A percentile compares a stretch with the other conserved stretches of the same genome.
phyloP scores from a whole-genome alignment of 1,284 basidiomycete species.

The Marasmius fiardii region DNA sequence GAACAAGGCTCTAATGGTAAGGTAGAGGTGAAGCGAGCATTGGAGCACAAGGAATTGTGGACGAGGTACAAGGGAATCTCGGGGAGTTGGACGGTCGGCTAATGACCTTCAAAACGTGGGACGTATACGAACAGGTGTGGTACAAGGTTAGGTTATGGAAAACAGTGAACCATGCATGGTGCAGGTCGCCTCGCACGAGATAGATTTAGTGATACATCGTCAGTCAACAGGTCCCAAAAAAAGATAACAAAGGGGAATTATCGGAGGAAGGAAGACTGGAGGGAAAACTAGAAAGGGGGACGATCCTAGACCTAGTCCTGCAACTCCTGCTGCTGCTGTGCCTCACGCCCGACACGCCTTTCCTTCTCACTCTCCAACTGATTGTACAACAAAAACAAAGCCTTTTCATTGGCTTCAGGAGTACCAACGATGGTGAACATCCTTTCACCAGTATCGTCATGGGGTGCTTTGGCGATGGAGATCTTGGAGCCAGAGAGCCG shows the following conservation, averaged over 20 bases:
- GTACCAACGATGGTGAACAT: slow-evolving; percentile 99
- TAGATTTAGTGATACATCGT: slow-evolving; percentile 14
- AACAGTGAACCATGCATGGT: not conserved
- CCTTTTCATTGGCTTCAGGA: slow-evolving; percentile 95
- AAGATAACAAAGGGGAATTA: slow-evolving; percentile 25
- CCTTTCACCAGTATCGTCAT: slow-evolving; percentile 97
- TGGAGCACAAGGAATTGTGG: slow-evolving; percentile 2
- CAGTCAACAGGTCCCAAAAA: slow-evolving; percentile 26
- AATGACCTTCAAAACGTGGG: slow-evolving; percentile 9
- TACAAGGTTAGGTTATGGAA: not conserved
- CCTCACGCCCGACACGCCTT: slow-evolving; percentile 78
- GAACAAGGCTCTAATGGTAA: slow-evolving; percentile 9
- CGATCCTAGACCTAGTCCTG: slow-evolving; percentile 41
- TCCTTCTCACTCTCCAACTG: slow-evolving; percentile 96
- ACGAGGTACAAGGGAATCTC: not conserved
- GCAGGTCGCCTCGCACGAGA: not conserved
- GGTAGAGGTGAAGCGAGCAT: slow-evolving; percentile 5
- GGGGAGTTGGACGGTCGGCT: slow-evolving; percentile 6
- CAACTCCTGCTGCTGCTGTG: slow-evolving; percentile 60
- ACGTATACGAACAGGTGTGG: slow-evolving; percentile 9
- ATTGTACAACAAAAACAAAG: slow-evolving; percentile 95
- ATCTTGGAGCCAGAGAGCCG: slow-evolving; percentile 96
- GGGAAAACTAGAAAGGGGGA: slow-evolving; percentile 2
- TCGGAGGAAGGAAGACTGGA: slow-evolving; percentile 20
- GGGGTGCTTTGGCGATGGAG: slow-evolving; percentile 96